Base-by-base conservation (phyloP, 108 stramenopile species). In the Pseudonitzschia delicatissima region DNA sequence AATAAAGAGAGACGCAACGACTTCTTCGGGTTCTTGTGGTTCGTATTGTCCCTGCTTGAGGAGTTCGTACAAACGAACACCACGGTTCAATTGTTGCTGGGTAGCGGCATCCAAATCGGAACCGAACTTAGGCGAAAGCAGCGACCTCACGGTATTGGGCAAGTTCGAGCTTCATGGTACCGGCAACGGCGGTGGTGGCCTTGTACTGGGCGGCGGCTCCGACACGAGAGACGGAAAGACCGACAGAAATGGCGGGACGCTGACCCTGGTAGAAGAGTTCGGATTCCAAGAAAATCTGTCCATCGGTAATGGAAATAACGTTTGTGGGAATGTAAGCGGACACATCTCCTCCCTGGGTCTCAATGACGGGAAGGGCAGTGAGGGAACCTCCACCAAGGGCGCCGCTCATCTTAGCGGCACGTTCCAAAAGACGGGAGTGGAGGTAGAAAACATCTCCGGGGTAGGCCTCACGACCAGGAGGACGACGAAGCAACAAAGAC, bases 101-200 rank as follows among this genome's bases (percentile, higher is more conserved):
- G 98, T 99, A 67, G 98, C 89, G 31, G 98, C 88, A 83, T 99
- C 98, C 47, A 99, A 90, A 91, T 99, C 98, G 45, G 98, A 99
- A 60, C 98, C 98, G 86, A 99, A 99, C 88, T 99, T 98, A n/a
- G 86, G 98, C 97, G 78, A 99, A 99, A 60, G 98, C 98, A 51
- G 98, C 98, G 55, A 99, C 98, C 92, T 99, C 98, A 93, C 98
- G 96, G 90, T 98, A 99, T 77, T 99, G 98, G 45, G 98, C 98
- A 36, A 99, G 88, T 80, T 99, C 98, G 62, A 99, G 98, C 96
- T 99, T 99, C 96, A 99, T 99, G 79, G 98, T 99, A 87, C 98
- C 98, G 35, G 98, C 97, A 78, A 99, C 97, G 62, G 97, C 83
- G 93, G 97, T 98, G 90, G 97, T 99, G 78, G 96, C 97, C 94